These are phyloP conservation scores for Rubus parviflorus DNA, from an alignment of 306 rosid genomes.

Conservation along the genomic window DNA sequence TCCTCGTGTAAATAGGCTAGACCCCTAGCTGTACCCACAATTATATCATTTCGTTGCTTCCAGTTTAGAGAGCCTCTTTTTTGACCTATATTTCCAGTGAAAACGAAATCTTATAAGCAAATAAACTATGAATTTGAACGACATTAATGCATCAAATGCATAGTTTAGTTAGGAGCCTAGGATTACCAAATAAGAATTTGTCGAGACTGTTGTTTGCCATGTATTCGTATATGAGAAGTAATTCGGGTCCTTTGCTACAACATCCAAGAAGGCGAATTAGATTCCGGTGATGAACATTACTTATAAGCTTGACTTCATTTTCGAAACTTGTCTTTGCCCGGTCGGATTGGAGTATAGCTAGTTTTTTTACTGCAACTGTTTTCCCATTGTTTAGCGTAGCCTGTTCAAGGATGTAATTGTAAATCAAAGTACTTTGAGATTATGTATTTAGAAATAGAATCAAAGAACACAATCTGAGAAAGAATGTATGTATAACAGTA, in stretches of 20 bases:
- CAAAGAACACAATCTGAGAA: neutral
- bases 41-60: constrained; percentile 57
- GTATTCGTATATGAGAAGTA: constrained; percentile 71
- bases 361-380: constrained; percentile 65
- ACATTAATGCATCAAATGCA: neutral
- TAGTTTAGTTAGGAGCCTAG: neutral
- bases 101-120: neutral
- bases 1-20: constrained; percentile 71
- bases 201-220: constrained; percentile 65
- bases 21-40: constrained; percentile 66
- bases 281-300: constrained; percentile 73
- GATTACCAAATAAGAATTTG: constrained; percentile 67
- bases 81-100: constrained; percentile 33
- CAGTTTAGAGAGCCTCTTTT: constrained; percentile 53
- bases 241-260: constrained; percentile 56
- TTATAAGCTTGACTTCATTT: constrained; percentile 69
- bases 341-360: constrained; percentile 38
- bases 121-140: neutral
- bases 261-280: constrained; percentile 72
- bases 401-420: constrained; percentile 28
- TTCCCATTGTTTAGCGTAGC: constrained; percentile 67
- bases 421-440: neutral
- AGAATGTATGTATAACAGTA: neutral
- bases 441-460: neutral
- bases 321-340: constrained; percentile 52